phyloP scores from a whole-genome alignment of 441 rosid species.

The Kokia cookei region DNA sequence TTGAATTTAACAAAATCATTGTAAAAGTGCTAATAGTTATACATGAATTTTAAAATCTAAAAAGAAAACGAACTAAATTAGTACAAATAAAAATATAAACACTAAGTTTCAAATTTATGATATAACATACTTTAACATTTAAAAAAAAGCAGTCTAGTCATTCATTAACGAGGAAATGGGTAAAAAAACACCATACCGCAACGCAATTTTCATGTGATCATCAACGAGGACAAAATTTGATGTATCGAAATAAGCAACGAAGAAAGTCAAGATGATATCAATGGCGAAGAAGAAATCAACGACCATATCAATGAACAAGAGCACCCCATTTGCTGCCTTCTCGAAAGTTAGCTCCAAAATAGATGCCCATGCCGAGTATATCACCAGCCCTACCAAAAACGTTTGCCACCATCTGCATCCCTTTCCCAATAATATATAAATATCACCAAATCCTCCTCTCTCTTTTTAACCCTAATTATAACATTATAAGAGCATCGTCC shows the following conservation, averaged over 20 bases:
- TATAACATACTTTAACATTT: too few species aligned
- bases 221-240: constrained; percentile 74
- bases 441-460: too few species aligned
- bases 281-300: constrained; percentile 77
- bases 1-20: too few species aligned
- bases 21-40: too few species aligned
- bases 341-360: constrained; percentile 71
- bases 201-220: constrained; percentile 65
- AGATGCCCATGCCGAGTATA: constrained; percentile 90
- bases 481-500: neutral
- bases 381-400: constrained; percentile 59
- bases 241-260: constrained; percentile 78
- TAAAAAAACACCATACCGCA: constrained; percentile 28
- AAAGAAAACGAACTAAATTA: too few species aligned
- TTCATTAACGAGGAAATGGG: too few species aligned
- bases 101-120: too few species aligned
- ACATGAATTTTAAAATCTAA: too few species aligned
- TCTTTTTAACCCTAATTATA: too few species aligned
- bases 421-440: neutral
- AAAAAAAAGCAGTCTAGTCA: neutral
- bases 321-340: constrained; percentile 43
- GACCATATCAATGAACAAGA: constrained; percentile 48
- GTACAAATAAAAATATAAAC: too few species aligned
- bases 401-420: constrained; percentile 67
- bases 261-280: constrained; percentile 81